Conservation (phyloP, 805 yeast genomes). For the Saccharomyces eubayanus region DNA sequence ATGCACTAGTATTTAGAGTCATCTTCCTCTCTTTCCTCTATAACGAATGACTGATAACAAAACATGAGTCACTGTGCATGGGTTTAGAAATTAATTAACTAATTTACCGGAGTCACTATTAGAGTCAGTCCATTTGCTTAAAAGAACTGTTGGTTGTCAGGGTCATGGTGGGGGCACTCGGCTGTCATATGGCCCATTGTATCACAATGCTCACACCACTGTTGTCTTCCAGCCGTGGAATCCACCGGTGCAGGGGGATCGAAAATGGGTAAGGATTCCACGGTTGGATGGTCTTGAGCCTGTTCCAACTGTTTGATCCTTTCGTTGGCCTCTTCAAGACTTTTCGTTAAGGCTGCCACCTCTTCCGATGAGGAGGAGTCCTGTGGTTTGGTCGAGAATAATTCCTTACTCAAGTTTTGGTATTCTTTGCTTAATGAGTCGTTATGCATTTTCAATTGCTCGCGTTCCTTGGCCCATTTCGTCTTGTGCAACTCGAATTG, state of each 20-base stretch:
- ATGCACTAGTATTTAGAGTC: background rate
- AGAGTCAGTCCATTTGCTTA: background rate
- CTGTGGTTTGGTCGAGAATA: constrained; percentile 13
- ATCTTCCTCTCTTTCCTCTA: background rate
- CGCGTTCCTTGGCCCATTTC: constrained; percentile 24
- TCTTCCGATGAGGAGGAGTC: constrained; percentile 9
- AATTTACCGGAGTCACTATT: background rate
- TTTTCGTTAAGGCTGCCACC: constrained; percentile 25
- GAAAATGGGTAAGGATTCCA: constrained; percentile 23
- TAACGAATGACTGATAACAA: background rate
- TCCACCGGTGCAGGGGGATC: constrained; percentile 27
- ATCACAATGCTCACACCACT: constrained; percentile 94
- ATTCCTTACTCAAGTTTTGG: constrained; percentile 20
- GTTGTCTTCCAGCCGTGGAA: constrained; percentile 62
- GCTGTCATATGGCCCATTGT: constrained; percentile 78
- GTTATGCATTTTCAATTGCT: constrained; percentile 24
- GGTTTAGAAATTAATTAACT: background rate
- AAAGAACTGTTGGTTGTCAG: constrained; percentile 6
- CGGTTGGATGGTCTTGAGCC: constrained; percentile 1
- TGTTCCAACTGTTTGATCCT: constrained; percentile 15
- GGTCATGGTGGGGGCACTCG: constrained; percentile 72
- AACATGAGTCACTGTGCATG: constrained; percentile 3
- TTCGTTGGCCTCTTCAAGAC: constrained; percentile 23
- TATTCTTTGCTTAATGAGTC: constrained; percentile 24
- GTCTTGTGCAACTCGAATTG: constrained; percentile 9